Base-by-base conservation (phyloP, 2,329 filamentous ascomycete species). In the Botryotinia calthae region DNA sequence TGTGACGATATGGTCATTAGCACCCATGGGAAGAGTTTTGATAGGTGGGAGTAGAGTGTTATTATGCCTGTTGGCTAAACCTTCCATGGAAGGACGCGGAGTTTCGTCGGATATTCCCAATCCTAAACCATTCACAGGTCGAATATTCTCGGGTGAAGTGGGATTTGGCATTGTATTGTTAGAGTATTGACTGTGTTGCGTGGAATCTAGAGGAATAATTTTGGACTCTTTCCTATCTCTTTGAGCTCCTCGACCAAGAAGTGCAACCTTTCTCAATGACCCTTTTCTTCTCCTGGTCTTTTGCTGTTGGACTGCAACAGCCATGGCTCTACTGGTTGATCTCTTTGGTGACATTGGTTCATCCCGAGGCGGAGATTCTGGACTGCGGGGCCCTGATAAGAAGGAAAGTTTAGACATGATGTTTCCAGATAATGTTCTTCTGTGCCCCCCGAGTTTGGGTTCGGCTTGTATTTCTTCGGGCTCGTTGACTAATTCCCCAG, bases 211-310 rank as follows among this genome's bases (percentile, higher is more conserved):
- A 78, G 79, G 75, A 25, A 75, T 74, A 37, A 73, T 70, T 71
- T 84, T 87, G 72, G 82, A 82, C 72, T 89, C 89, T 76, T 84
- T 87, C 79, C 83, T 86, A 77, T 88, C 89, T 74, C 87, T 86
- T 81, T 88, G 89, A 71, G 86, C 88, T 74, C 91, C 91, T 75
- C 92, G 91, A 25, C 93, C 93, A 28, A 97, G 86, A 66, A 97
- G 85, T 40, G 94, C 94, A 18, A 93, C 93, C 82, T 97, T 97
- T 74, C 95, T 88, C 81, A 98, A 85, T 18, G 95, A 97, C 6
- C 94, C 94, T 80, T 92, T 93, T 74, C 95, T 89, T 78, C 90
- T 90, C 72, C 94, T 86, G 64, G 89, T 89, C 80, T 82, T 86
- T 80, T 82, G 85, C 79, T 82, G 85, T 79, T 83, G 83, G 64